Evolutionary conservation across 2,329 filamentous ascomycete genomes (phyloP), one percentile per base, ranked within the genome.

Genomic region (Cryphonectria nitschkei): DNA sequence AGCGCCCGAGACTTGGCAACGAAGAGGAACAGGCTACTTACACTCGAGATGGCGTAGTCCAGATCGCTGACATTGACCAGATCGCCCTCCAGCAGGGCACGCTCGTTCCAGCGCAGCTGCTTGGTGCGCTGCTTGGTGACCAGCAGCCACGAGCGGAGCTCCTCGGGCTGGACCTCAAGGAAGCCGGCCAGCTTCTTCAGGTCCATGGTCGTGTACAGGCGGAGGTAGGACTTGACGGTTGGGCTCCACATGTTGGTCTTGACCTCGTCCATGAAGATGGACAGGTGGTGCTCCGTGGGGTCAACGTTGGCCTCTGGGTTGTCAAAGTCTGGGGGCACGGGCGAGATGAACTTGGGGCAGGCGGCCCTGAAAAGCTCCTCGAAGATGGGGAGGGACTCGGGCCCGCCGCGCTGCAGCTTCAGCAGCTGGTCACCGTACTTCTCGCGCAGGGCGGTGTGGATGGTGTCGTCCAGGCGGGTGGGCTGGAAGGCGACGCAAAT

Each of bases 311-410:
- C 84, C 83, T 95, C 91, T 74, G 96, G 94, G 88, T 97, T 95
- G 81, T 98, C 96, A 82, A 99, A 99, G 85, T 99, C 95, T 68
- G 96, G 96, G 71, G 95, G 94, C 26, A 96, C 96, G 67, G 96
- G 96, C 74, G 92, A 97, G 88, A 99, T 99, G 88, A 99, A 99
- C 87, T 98, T 98, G 82, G 96, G 96, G 90, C 96, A 98, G n/a
- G 96, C 93, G 74, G 92, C 88, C 80, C 93, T 92, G 93, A 99
- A 99, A 77, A 99, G 91, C 87, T 98, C 96, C 88, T 98, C 96
- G 78, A 97, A 99, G 79, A 99, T 91, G 75, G 95, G 95, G 37
- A 99, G 93, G 60, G 95, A 93, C 78, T 99, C 96, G 74, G 95
- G 94, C 46, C 96, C 96, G 78, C 96, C 96, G 75, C 94, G 93